Evolutionary conservation across 2,329 filamentous ascomycete genomes (phyloP).

Genomic region (Colletotrichum caudatum): DNA sequence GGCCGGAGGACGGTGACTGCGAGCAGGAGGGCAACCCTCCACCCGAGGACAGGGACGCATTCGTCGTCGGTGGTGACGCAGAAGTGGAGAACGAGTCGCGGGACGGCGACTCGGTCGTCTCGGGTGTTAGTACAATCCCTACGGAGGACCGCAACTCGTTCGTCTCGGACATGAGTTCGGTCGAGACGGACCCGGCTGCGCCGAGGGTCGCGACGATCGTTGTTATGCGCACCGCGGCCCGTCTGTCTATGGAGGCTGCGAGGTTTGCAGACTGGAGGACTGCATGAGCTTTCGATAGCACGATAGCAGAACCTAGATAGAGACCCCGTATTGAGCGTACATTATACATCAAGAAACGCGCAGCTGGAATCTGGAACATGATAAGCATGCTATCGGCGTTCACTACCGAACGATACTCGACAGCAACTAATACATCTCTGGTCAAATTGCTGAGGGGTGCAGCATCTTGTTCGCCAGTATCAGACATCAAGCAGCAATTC

Average conservation of each 20-base stretch:
- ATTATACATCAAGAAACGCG: background rate
- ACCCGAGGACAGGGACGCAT: background rate
- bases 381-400: too few relatives aligned
- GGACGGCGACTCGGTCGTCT: background rate
- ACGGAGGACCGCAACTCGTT: too few relatives aligned
- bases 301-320: background rate
- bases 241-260: too few relatives aligned
- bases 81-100: background rate
- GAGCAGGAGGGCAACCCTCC: background rate
- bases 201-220: background rate
- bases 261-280: background rate
- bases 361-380: background rate
- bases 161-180: background rate
- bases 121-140: background rate
- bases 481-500: background rate
- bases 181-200: constrained; percentile 1
- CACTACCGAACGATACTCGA: background rate
- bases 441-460: background rate
- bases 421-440: background rate
- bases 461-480: background rate
- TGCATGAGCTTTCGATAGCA: background rate
- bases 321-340: background rate
- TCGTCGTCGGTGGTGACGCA: background rate
- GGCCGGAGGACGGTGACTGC: too few relatives aligned
- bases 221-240: background rate